Evolutionary conservation across 2,329 filamentous ascomycete genomes (phyloP), one percentile per base, ranked within the genome.

Genomic region (Didymella pinodella): DNA sequence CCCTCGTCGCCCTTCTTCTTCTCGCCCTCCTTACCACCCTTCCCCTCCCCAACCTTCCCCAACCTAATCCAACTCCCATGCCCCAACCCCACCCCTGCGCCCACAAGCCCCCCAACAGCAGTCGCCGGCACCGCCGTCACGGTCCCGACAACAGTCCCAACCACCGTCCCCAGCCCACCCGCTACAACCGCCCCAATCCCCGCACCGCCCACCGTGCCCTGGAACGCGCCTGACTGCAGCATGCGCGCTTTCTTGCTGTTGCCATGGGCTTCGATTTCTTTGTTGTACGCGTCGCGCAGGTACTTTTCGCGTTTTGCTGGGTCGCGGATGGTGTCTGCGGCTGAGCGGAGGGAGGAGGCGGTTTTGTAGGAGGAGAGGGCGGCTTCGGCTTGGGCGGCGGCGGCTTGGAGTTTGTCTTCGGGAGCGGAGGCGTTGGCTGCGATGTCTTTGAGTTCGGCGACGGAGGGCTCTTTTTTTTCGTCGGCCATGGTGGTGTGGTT

Each of bases 51-150:
- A 29, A 65, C 45, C 45, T 65, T 62, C 4, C 66, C 65, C 49
- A 80, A 56, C 65, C 78, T 80, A 22, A 81, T 75, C 66, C 74
- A 80, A 12, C 79, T 79, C 32, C 79, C 79, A 66, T 79, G 76
- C 14, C 78, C 70, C 10, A 75, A 75, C 3, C 79, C 79, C 10
- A 77, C 76, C 0, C 78, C 79, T 3, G 71, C 70, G 0, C 79
- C 79, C 0, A 79, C 76, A 48, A 81, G 52, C 0, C 74, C 78
- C 0, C 78, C 78, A 5, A 81, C 61, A 14, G 70, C 76, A 38
- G 77, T 77, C 11, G 74, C 74, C 3, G 78, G 78, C 52, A 80
- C 71, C 7, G 76, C 72, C 20, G 75, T 74, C n/a, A 80, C 70
- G 0, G 69, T 72, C 2, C 78, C 78, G 0, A 79, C 76, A 14